Conservation (phyloP, 352 stramenopile species). For the Phytophthora brassicae region DNA sequence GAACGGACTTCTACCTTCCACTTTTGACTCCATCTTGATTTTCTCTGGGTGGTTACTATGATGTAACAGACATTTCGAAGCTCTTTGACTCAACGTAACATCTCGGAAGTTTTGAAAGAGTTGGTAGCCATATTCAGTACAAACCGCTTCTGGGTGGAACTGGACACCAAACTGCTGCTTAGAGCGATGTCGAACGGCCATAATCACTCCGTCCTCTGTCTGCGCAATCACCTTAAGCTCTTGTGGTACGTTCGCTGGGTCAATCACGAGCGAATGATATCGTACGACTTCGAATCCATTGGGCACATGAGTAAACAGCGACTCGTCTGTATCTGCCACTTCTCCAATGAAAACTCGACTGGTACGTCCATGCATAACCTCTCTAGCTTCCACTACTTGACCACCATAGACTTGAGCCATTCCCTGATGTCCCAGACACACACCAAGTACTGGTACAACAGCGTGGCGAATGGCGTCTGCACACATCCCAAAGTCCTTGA, state of each 20-base stretch:
- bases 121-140: conserved; percentile 82
- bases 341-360: conserved; percentile 62
- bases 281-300: conserved; percentile 91
- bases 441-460: conserved; percentile 90
- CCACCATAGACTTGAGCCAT: conserved; percentile 89
- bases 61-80: conserved; percentile 51
- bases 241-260: conserved; percentile 41
- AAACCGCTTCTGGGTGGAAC: conserved; percentile 97
- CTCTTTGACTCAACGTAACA: conserved; percentile 42
- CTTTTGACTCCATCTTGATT: neutral
- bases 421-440: conserved; percentile 98
- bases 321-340: conserved; percentile 10
- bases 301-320: conserved; percentile 63
- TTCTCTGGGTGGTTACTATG: conserved; percentile 41
- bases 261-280: conserved; percentile 95
- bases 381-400: conserved; percentile 70
- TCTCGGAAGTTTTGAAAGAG: conserved; percentile 91
- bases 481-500: conserved; percentile 89
- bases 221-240: conserved; percentile 64
- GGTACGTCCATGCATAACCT: conserved; percentile 94
- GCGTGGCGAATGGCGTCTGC: conserved; percentile 62
- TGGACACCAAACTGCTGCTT: conserved; percentile 95
- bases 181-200: conserved; percentile 85
- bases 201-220: conserved; percentile 79
- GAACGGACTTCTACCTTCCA: neutral